A percentile compares a stretch with the other conserved stretches of the same genome.
These are phyloP conservation scores for Fusarium miscanthi DNA, from an alignment of 2,329 filamentous ascomycete species.

Conservation along the genomic window DNA sequence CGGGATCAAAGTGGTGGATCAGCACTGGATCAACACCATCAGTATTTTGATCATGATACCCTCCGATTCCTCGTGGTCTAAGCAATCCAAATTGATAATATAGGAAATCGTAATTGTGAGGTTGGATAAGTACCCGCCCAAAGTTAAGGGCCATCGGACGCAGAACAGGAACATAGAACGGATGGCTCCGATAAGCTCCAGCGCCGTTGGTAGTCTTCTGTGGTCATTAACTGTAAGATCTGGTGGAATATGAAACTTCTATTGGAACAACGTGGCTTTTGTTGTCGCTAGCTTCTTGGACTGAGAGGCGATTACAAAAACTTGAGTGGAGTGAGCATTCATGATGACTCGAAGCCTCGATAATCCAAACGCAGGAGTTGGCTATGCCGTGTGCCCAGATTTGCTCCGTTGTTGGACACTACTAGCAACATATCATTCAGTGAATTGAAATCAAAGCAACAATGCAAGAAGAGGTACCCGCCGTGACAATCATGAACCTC, in stretches of 20 bases:
- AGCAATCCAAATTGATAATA: background rate
- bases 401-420: background rate
- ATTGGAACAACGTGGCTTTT: too few relatives aligned
- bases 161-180: background rate
- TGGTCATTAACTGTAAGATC: background rate
- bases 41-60: too few relatives aligned
- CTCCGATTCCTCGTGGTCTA: too few relatives aligned
- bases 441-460: background rate
- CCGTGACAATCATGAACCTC: fast-evolving
- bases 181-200: background rate
- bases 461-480: fast-evolving
- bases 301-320: background rate
- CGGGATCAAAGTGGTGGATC: too few relatives aligned
- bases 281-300: too few relatives aligned
- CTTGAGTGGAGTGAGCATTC: background rate
- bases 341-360: background rate
- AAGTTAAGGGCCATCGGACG: background rate
- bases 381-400: background rate
- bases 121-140: background rate
- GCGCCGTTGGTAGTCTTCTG: background rate
- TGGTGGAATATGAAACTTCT: too few relatives aligned
- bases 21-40: too few relatives aligned
- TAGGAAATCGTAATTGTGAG: background rate
- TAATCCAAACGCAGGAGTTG: background rate
- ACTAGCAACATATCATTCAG: background rate